These are phyloP conservation scores for Sporothrix pallida DNA, from an alignment of 2,329 filamentous ascomycete species.

Conservation along the genomic window DNA sequence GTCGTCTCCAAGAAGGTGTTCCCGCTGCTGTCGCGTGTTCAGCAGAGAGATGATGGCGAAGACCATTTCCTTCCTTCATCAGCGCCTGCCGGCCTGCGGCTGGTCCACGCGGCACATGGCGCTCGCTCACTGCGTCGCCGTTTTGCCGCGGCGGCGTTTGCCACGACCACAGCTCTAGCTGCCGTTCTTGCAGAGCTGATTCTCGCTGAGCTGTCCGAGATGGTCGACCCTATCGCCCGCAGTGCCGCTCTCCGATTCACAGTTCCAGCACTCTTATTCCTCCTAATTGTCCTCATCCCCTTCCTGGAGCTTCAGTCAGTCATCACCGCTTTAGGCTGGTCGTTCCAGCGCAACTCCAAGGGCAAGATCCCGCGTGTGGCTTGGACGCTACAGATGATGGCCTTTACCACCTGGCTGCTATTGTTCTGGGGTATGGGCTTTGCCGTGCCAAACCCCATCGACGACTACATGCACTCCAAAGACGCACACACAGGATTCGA, in stretches of 20 bases:
- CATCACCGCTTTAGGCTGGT: slow-evolving; percentile 63
- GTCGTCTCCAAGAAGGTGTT: slow-evolving; percentile 73
- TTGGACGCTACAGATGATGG: slow-evolving; percentile 66
- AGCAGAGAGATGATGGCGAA: slow-evolving; percentile 60
- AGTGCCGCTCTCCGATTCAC: slow-evolving; percentile 71
- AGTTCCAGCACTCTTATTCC: slow-evolving; percentile 71
- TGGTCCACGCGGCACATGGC: slow-evolving; percentile 64
- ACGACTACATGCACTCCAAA: slow-evolving; percentile 39
- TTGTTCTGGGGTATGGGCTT: slow-evolving; percentile 78
- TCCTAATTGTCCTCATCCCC: slow-evolving; percentile 77
- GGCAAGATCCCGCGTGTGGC: slow-evolving; percentile 64
- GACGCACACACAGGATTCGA: slow-evolving; percentile 43
- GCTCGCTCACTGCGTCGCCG: slow-evolving; percentile 57
- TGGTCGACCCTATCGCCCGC: slow-evolving; percentile 70
- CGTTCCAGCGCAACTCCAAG: slow-evolving; percentile 63
- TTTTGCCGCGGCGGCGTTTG: slow-evolving; percentile 70
- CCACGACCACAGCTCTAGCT: slow-evolving; percentile 76
- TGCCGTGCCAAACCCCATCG: slow-evolving; percentile 52
- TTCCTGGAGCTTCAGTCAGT: slow-evolving; percentile 77
- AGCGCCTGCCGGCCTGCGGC: slow-evolving; percentile 63
- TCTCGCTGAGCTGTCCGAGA: slow-evolving; percentile 80
- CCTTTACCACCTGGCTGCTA: slow-evolving; percentile 72
- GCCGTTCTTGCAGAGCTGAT: slow-evolving; percentile 80
- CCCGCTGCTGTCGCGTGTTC: slow-evolving; percentile 68
- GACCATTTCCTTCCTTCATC: slow-evolving; percentile 67